Conservation (phyloP, 1,139 yeast genomes). For the Wickerhamomyces sp. region DNA sequence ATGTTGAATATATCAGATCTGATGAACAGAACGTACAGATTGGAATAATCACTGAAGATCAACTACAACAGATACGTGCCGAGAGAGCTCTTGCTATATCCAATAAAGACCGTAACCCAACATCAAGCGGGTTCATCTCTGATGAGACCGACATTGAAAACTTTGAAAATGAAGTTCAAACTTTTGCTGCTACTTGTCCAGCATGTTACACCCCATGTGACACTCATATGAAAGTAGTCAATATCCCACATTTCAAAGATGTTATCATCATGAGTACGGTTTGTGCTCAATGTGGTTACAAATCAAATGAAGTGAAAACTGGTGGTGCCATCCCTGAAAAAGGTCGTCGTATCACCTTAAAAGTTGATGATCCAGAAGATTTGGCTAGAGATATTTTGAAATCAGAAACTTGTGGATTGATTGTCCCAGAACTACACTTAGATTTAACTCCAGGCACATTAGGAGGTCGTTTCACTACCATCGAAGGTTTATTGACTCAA, state of each 20-base stretch:
- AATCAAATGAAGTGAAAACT: slow-evolving; percentile 95
- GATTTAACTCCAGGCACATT: slow-evolving; percentile 95
- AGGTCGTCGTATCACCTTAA: slow-evolving; percentile 72
- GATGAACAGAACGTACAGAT: slow-evolving; percentile 84
- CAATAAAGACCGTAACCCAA: slow-evolving; percentile 42
- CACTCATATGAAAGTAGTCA: slow-evolving; percentile 94
- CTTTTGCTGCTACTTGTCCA: slow-evolving; percentile 90
- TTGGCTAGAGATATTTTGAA: slow-evolving; percentile 90
- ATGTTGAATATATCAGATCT: slow-evolving; percentile 75
- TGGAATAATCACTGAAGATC: slow-evolving; percentile 83
- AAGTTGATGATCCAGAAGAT: slow-evolving; percentile 89
- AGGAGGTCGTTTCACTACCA: slow-evolving; percentile 96
- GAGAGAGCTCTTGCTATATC: slow-evolving; percentile 31
- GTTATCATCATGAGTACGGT: slow-evolving; percentile 95
- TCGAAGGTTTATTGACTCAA: slow-evolving; percentile 88
- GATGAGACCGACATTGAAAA: slow-evolving; percentile 82
- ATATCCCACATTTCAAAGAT: slow-evolving; percentile 97
- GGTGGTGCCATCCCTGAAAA: slow-evolving; percentile 93
- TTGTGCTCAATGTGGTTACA: slow-evolving; percentile 91
- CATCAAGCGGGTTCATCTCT: slow-evolving; percentile 52
- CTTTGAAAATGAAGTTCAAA: slow-evolving; percentile 82
- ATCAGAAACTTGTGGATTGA: slow-evolving; percentile 87
- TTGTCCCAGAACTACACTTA: slow-evolving; percentile 80
- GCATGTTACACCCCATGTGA: slow-evolving; percentile 77
- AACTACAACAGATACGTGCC: slow-evolving; percentile 47